Evolutionary conservation across 768 basidiomycete species (phyloP).

Genomic region (Suillus sp.): DNA sequence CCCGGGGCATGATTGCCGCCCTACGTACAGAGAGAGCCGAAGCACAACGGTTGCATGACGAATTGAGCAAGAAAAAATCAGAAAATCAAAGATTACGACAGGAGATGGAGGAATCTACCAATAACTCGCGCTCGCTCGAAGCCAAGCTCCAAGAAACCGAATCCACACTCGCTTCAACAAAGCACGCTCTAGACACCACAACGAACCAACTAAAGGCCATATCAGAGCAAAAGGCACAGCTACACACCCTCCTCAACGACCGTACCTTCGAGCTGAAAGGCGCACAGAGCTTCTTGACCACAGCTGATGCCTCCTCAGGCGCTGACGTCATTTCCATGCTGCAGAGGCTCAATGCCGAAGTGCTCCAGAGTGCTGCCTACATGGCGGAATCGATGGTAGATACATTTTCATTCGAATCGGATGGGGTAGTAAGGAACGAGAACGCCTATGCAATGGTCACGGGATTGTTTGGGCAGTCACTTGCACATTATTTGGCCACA

Average conservation of each 20-base stretch:
- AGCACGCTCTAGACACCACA: not conserved
- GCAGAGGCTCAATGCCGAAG: slow-evolving; percentile 47
- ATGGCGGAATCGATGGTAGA: slow-evolving; percentile 53
- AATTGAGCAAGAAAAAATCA: not conserved
- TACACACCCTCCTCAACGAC: slow-evolving; percentile 36
- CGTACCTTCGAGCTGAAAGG: slow-evolving; percentile 48
- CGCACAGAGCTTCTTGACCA: slow-evolving; percentile 49
- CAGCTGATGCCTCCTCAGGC: slow-evolving; percentile 45
- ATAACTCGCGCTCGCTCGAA: not conserved
- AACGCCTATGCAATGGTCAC: slow-evolving; percentile 25
- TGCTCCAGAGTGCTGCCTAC: slow-evolving; percentile 49
- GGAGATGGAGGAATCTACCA: not conserved
- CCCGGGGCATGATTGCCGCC: not conserved
- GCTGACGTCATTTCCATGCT: slow-evolving; percentile 48
- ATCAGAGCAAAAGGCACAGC: slow-evolving; percentile 15
- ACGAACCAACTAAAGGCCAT: slow-evolving; percentile 1
- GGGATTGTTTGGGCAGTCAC: slow-evolving; percentile 20
- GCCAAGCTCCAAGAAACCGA: not conserved
- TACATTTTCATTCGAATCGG: slow-evolving; percentile 33
- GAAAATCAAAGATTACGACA: not conserved
- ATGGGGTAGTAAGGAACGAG: slow-evolving; percentile 19
- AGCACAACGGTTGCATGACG: not conserved
- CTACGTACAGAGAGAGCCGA: not conserved
- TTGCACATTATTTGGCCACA: slow-evolving; percentile 30
- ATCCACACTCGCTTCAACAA: not conserved